Base-by-base conservation (phyloP, 495 filamentous ascomycete genomes). In the Neurospora sp. region DNA sequence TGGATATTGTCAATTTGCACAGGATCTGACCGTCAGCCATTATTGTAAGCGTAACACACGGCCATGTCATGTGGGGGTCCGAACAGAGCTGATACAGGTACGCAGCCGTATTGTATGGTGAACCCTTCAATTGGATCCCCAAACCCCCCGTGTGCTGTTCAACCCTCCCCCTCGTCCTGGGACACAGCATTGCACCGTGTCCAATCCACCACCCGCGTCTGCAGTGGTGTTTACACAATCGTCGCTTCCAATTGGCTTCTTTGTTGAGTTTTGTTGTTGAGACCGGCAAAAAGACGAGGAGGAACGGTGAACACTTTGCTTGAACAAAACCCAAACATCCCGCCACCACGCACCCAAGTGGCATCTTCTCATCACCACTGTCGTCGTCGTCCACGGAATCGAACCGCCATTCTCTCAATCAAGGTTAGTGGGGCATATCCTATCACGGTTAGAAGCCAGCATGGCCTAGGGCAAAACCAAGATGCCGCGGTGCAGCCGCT, bases 241-340 rank as follows among this genome's bases (percentile, higher is more conserved):
- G 53, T 65, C 53, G 53, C 53, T 65, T 65, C 53, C 53, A 65
- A 65, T 65, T 65, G 53, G 53, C 53, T 65, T 65, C 53, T 65
- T 65, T 65, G 53, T 65, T 65, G 53, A 65, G 53, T 35, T 35
- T 65, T 65, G 53, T 65, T 65, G 53, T 35, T 35, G 53, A 65
- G 53, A 27, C 53, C 20, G 47, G 14, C 53, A 65, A 35, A 65
- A 65, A 65, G 53, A 65, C 6, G 5, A 37, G 14, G 53, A 65
- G 31, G 53, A 35, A 65, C 53, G 22, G 14, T 31, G 27, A 37
- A 35, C 53, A 65, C 53, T 37, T 14, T 65, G 53, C 53, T 35
- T 37, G 14, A 8, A 65, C 53, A 65, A 65, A 65, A 65, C 53
- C 27, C 22, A 65, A 65, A 65, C 53, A 65, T 37, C 53, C 27